Evolutionary conservation across 352 stramenopile species (phyloP), one percentile per base, ranked within the genome.

Genomic region (Globisporangium paroecandrum): DNA sequence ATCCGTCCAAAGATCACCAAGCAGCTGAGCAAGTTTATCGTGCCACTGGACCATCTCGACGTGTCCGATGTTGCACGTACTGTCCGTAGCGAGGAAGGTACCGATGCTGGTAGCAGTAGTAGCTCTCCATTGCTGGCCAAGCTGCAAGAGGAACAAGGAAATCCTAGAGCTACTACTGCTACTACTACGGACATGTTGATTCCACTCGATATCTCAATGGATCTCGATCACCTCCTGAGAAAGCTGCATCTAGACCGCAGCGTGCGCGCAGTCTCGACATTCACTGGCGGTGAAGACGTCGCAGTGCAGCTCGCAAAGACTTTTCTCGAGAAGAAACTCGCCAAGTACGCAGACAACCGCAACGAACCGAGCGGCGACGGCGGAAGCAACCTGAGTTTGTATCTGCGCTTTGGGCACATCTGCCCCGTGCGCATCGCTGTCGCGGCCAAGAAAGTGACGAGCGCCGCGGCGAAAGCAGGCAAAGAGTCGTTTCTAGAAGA

Each of bases 401-500:
- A 98, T 74, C 85, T 99, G 27, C 97, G 98, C 76, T 95, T 95
- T 76, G 98, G 98, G 1, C 89, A 97, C 63, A 87, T 96, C 18
- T 86, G 78, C 32, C 75, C 87, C 18, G 85, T 93, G 56, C 75
- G 81, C 27, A 76, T 94, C 47, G 87, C 79, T 22, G 72, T 96
- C 1, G 66, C 72, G 12, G 82, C 80, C 13, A 69, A 82, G 25
- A 85, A 85, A 81, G 58, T 87, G 6, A 97, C 95, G 58, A 84
- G 80, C 53, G 65, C 79, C 7, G 83, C 64, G n/a, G 70, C 77
- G 20, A 83, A 89, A 82, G 72, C 80, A 47, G 89, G 89, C 9
- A 87, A 94, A 12, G 89, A 97, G 12, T 87, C 90, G 32, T 99
- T 98, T 75, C 81, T 99, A 1, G 98, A 99, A 85, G 97, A 99